Conservation (phyloP, 108 stramenopile genomes). For the Nitzschia sp. region DNA sequence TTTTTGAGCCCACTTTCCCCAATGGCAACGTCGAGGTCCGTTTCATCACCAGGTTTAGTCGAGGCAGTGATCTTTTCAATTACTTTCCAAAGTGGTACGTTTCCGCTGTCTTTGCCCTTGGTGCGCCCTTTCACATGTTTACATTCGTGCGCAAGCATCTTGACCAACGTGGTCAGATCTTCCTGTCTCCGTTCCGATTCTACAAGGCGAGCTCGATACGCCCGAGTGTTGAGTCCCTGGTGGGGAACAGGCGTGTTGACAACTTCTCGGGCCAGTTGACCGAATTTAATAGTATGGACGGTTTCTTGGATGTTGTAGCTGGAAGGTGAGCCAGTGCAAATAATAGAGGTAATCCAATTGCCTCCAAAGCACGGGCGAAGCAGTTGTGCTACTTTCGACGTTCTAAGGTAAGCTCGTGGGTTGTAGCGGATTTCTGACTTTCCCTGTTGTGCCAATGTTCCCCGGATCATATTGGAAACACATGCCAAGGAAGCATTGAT, state of each 20-base stretch:
- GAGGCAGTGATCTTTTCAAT: slow-evolving; percentile 12
- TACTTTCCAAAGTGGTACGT: slow-evolving; percentile 39
- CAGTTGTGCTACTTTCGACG: slow-evolving; percentile 81
- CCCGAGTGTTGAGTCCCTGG: slow-evolving; percentile 25
- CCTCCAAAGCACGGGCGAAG: slow-evolving; percentile 86
- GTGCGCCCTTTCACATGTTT: slow-evolving; percentile 49
- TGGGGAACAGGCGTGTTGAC: slow-evolving; percentile 46
- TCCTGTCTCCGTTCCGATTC: slow-evolving; percentile 54
- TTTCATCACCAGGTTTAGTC: slow-evolving; percentile 30
- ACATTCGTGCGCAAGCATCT: slow-evolving; percentile 62
- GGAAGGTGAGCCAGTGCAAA: slow-evolving; percentile 83
- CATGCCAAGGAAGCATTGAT: slow-evolving; percentile 80
- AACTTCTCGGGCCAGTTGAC: slow-evolving; percentile 54
- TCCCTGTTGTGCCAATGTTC: slow-evolving; percentile 57
- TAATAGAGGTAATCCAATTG: slow-evolving; percentile 74
- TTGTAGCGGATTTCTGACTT: slow-evolving; percentile 24
- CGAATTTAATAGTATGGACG: slow-evolving; percentile 81
- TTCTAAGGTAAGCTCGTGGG: slow-evolving; percentile 10
- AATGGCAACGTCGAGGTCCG: slow-evolving; percentile 31
- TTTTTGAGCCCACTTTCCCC: slow-evolving; percentile 30
- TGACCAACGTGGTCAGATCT: slow-evolving; percentile 59
- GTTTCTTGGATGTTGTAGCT: slow-evolving; percentile 81
- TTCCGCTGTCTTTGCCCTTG: slow-evolving; percentile 10
- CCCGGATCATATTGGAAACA: slow-evolving; percentile 70
- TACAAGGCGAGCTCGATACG: slow-evolving; percentile 54